Base-by-base conservation (phyloP, 257 asterid genomes). In the Nicotiana undulata region DNA sequence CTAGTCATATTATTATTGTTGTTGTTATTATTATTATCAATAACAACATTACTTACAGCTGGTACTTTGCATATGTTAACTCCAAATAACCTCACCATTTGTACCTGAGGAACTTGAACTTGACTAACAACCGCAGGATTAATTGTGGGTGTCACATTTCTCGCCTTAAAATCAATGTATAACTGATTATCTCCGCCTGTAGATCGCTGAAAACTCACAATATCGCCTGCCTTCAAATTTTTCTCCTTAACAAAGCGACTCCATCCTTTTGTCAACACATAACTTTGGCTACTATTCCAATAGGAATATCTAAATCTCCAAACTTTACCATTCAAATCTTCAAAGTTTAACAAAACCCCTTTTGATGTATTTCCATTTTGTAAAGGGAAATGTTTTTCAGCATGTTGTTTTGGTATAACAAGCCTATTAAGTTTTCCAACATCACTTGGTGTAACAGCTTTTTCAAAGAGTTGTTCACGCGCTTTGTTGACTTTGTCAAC, bases 211-310 rank as follows among this genome's bases (percentile, higher is more conserved):
- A 94, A 94, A 26, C 80, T 81, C 9, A 94, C 98, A 55, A 91
- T 64, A 83, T 94, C 97, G 1, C 96, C 98, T 8, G 97, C 97
- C 64, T 82, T 85, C 52, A 94, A 59, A 16, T 63, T 84, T 83
- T 91, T 94, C 85, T 92, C 98, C 84, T 94, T 94, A 15, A 94
- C 98, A 22, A 94, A 94, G 28, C 98, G 81, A 82, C 97, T 92
- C 98, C 98, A 94, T 3, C 97, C 97, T 72, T 92, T 94, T 0
- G 98, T 92, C 46, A 94, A 77, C 10, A 94, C 97, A 49, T 94
- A 94, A 81, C 98, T 94, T 76, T 91, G 97, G 77, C 97, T 91
- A 37, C 98, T 94, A 29, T 91, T 94, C 98, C 98, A 94, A 66
- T 92, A 94, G 0, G 98, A 92, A 26, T 94, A 94, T 3, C 97